A percentile compares a stretch with the other conserved stretches of the same genome.
phyloP scores from a whole-genome alignment of 257 asterid species.

The Lantana camara region DNA sequence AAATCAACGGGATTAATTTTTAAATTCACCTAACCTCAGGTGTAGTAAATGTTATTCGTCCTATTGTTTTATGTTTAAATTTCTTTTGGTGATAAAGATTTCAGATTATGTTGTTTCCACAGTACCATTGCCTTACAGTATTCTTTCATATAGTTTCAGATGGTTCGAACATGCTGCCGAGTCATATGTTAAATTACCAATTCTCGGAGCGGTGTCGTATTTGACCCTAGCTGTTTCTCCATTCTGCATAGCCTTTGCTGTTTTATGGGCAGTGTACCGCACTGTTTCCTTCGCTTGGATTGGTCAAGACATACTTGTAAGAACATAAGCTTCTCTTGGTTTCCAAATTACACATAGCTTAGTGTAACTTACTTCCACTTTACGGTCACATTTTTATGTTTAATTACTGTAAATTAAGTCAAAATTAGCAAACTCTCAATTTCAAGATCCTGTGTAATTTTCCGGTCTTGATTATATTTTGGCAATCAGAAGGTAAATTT shows the following conservation, averaged over 20 bases:
- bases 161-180: conserved; percentile 61
- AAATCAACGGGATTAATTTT: no score
- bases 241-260: conserved; percentile 66
- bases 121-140: conserved; percentile 32
- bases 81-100: background rate
- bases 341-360: no score
- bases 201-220: conserved; percentile 65
- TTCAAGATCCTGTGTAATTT: no score
- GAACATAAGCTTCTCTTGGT: conserved; percentile 16
- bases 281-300: conserved; percentile 70
- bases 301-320: conserved; percentile 85
- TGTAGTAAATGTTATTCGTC: no score
- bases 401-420: no score
- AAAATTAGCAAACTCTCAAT: no score
- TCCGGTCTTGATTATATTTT: no score
- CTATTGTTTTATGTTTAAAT: background rate
- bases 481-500: no score
- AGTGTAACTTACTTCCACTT: no score
- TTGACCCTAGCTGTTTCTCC: conserved; percentile 72
- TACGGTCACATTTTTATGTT: no score
- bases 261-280: conserved; percentile 71
- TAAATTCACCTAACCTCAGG: no score
- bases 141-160: conserved; percentile 66
- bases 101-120: conserved; percentile 7
- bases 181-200: conserved; percentile 57